Base-by-base conservation (phyloP, 768 basidiomycete species). In the Hebeloma cylindrosporum region DNA sequence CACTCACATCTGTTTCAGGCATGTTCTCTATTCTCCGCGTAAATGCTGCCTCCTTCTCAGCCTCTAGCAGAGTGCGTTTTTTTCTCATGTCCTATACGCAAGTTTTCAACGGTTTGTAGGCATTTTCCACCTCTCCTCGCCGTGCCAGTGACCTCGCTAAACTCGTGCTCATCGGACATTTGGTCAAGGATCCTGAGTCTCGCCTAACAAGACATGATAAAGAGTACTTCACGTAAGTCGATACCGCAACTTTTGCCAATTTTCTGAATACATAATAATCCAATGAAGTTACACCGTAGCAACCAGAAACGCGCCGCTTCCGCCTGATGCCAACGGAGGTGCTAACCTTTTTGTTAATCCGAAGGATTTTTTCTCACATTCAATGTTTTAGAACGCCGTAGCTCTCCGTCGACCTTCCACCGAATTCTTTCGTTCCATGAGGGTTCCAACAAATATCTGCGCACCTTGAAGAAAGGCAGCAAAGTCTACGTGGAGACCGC, bases 401-500 rank as follows among this genome's bases (percentile, higher is more conserved):
- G 72, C 20, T 53, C 72, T 4, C 71, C 67, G 10, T 75, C 85
- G 6, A 84, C 86, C 17, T 94, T 83, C 80, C 91, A 93, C 58
- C 71, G 80, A 33, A 55, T 94, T 36, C 57, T 91, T 36, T 91
- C 84, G 18, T 93, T 93, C 72, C 67, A 68, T n/a, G 73, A 80
- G 6, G 3, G 32, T 29, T 56, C 79, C n/a, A 83, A 83, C 52
- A 79, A 70, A 47, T 88, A 77, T 56, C 77, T 94, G 26, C 72
- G 68, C 47, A 79, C 66, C 31, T 60, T 94, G 29, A 75, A 65
- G 54, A 88, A 87, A 52, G 91, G 91, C 4, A 68, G 77, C 37
- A 80, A 71, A 46, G 90, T 94, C 13, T 92, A 82, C 49, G 89
- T 88, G 26, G 91, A 94, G 62, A 83, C 89, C 21, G 73, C 70